Evolutionary conservation across 176 grass and related monocot genomes (phyloP).

Genomic region (Themeda triandra): DNA sequence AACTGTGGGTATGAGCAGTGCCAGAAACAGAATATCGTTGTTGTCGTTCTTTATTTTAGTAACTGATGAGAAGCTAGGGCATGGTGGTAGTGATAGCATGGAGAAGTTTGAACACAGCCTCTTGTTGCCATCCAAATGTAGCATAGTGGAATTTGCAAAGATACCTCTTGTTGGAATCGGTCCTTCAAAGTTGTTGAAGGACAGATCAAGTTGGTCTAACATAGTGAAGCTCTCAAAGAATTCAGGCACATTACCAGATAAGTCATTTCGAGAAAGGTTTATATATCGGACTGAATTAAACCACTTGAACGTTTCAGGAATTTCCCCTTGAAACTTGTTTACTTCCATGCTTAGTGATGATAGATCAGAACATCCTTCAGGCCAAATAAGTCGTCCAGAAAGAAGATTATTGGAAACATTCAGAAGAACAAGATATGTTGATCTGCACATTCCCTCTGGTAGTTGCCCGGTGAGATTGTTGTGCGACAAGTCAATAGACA

Average conservation of each 20-base stretch:
- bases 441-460: not conserved
- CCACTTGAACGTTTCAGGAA: not conserved
- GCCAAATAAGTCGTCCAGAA: too few relatives aligned
- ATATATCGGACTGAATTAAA: not conserved
- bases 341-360: not conserved
- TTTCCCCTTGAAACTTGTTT: not conserved
- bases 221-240: not conserved
- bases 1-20: too few relatives aligned
- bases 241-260: not conserved
- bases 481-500: slow-evolving; percentile 22
- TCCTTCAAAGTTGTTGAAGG: slow-evolving; percentile 19
- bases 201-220: slow-evolving; percentile 12
- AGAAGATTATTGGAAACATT: too few relatives aligned
- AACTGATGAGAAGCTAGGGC: too few relatives aligned
- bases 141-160: not conserved
- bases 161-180: not conserved
- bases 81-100: too few relatives aligned
- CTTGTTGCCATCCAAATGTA: slow-evolving; percentile 17
- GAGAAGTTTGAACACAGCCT: not conserved
- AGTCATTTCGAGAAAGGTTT: slow-evolving; percentile 1
- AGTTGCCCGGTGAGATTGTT: slow-evolving; percentile 10
- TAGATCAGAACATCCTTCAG: too few relatives aligned
- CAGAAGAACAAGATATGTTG: too few relatives aligned
- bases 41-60: too few relatives aligned
- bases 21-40: too few relatives aligned